These are phyloP conservation scores for Fusarium palustre DNA, from an alignment of 2,329 filamentous ascomycete species.

Conservation along the genomic window DNA sequence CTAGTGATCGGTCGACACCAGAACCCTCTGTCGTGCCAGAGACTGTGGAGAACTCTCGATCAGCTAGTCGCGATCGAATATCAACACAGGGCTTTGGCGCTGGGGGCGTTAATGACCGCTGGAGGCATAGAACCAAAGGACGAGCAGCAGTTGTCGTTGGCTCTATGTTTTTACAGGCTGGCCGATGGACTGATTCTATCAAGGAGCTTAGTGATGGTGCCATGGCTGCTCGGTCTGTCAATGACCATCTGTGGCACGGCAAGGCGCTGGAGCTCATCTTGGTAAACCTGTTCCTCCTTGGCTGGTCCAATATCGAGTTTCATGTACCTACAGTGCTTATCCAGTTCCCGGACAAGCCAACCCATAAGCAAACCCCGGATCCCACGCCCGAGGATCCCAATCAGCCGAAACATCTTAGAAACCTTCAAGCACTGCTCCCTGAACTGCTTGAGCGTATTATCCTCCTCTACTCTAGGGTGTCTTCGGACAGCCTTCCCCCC, in stretches of 20 bases:
- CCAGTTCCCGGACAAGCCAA: conserved; percentile 60
- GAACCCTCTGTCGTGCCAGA: conserved; percentile 56
- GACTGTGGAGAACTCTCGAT: conserved; percentile 59
- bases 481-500: conserved; percentile 76
- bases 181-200: conserved; percentile 89
- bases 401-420: conserved; percentile 66
- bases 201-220: conserved; percentile 86
- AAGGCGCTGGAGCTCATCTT: conserved; percentile 92
- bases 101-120: conserved; percentile 78
- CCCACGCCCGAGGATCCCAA: conserved; percentile 52
- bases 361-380: conserved; percentile 50
- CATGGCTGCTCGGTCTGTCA: conserved; percentile 78
- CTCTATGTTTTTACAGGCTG: conserved; percentile 87
- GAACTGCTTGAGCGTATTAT: conserved; percentile 81
- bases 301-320: conserved; percentile 87
- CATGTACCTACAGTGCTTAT: conserved; percentile 72
- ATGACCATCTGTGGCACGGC: conserved; percentile 97
- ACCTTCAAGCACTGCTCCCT: conserved; percentile 71
- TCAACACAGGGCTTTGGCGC: conserved; percentile 78
- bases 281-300: conserved; percentile 83
- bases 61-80: conserved; percentile 66
- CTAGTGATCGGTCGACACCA: conserved; percentile 55
- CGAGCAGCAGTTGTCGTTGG: conserved; percentile 84
- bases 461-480: conserved; percentile 77
- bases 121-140: conserved; percentile 83